Base-by-base conservation (phyloP, 2,329 filamentous ascomycete genomes). In the Xylariaceae sp. region DNA sequence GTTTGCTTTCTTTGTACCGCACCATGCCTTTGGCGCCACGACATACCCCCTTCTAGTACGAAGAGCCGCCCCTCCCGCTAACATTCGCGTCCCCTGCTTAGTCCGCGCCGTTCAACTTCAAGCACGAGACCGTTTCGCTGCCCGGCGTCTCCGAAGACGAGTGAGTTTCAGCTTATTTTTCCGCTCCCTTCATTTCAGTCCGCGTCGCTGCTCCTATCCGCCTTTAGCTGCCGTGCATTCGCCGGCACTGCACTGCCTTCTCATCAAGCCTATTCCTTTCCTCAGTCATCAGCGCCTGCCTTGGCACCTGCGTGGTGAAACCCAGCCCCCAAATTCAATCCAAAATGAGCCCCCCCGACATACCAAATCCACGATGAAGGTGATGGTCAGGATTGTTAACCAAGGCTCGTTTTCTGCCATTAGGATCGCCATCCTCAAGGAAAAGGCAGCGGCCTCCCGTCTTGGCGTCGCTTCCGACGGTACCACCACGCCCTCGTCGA, bases 101-200 rank as follows among this genome's bases (percentile, higher is more conserved):
- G 78, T 80, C 76, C 37, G 70, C 71, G 9, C 78, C 78, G 0
- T 82, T 77, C 61, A 68, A 80, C 57, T 74, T 81, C 54, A 73
- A 74, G 55, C 71, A 70, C 43, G 74, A 78, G 54, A 62, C 67
- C n/a, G 64, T 73, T 31, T 62, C 61, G 33, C 62, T 81, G 12
- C 75, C 76, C 2, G 78, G 78, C 30, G 65, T 81, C 32, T 74
- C 73, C 34, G 68, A 78, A 49, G 74, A 80, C 51, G 76, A 83
- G 77, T 81, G 69, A 61, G 76, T 65, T 24, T 31, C 32, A 38
- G 11, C 19, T 26, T 11, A n/a, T n/a, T n/a, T 26, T 11, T 11
- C 22, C 22, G 22, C 6, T 26, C 22, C 22, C 6, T 11, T 26
- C n/a, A n/a, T 26, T 26, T 26, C 22, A 26, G 22, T 6, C 22